phyloP scores from a whole-genome alignment of 2,329 filamentous ascomycete species.

The Knufia petricola region DNA sequence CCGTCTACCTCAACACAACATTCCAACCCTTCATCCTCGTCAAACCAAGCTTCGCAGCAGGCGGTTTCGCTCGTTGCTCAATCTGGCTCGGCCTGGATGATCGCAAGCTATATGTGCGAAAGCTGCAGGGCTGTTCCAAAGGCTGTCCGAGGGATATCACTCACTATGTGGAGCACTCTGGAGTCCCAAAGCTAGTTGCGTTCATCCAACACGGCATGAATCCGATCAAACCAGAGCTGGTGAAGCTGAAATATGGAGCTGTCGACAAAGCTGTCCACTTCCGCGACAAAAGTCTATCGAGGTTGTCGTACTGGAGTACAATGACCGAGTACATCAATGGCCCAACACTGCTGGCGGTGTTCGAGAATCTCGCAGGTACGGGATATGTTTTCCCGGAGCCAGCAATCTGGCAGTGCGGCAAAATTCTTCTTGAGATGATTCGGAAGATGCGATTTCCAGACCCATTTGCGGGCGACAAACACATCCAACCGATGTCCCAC shows the following conservation, averaged over 20 bases:
- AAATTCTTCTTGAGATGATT: neutral
- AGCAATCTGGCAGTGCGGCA: neutral
- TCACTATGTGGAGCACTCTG: neutral
- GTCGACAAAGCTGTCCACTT: no score
- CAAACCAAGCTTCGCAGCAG: neutral
- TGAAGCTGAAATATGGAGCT: neutral
- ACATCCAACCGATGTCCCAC: neutral
- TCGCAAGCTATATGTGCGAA: neutral
- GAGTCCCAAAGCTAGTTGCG: neutral
- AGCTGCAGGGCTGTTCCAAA: neutral
- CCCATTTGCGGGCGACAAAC: neutral
- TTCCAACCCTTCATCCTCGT: neutral
- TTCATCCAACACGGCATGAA: neutral
- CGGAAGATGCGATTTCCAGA: neutral
- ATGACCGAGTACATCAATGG: neutral
- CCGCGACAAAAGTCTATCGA: neutral
- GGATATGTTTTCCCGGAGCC: neutral
- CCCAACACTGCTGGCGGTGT: neutral
- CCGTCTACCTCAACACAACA: neutral
- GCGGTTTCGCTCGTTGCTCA: neutral
- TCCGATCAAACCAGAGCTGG: neutral
- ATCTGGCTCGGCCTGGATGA: neutral
- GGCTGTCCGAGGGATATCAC: neutral
- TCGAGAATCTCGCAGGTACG: neutral
- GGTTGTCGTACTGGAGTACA: neutral